phyloP scores from a whole-genome alignment of 176 grass and related monocot species.

The Oryza rufipogon region DNA sequence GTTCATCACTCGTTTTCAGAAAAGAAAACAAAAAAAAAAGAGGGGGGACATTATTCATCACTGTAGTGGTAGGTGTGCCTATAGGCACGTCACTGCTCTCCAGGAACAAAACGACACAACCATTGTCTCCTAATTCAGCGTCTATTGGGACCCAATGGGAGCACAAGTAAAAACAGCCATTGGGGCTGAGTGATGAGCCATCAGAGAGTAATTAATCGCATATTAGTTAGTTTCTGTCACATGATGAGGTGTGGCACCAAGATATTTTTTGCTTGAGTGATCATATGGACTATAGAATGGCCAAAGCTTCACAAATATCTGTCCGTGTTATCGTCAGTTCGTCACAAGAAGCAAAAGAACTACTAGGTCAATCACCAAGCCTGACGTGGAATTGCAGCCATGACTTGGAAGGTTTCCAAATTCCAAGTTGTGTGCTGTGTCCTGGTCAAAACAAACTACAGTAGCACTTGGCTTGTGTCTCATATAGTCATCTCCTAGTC shows the following conservation, averaged over 20 bases:
- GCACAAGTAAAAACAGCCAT: neutral
- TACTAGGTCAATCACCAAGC: slow-evolving; percentile 17
- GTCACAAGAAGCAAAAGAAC: neutral
- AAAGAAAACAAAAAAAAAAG: no score
- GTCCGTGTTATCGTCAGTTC: neutral
- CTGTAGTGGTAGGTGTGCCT: neutral
- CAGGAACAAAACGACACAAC: slow-evolving; percentile 2
- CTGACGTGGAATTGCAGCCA: slow-evolving; percentile 20
- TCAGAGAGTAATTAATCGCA: neutral
- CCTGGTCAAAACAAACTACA: neutral
- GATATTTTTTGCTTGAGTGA: slow-evolving; percentile 25
- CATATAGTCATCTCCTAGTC: neutral
- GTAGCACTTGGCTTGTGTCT: neutral
- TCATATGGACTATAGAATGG: neutral
- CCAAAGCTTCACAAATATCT: slow-evolving; percentile 32
- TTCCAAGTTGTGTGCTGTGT: neutral
- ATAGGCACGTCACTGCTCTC: neutral
- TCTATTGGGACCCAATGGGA: neutral
- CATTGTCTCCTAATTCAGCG: neutral
- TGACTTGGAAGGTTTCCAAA: neutral
- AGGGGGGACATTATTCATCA: neutral
- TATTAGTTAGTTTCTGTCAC: neutral
- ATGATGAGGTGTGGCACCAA: neutral
- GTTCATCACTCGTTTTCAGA: neutral
- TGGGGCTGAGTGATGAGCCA: neutral